Evolutionary conservation across 306 rosid species (phyloP).

Genomic region (Quercus engelmannii): DNA sequence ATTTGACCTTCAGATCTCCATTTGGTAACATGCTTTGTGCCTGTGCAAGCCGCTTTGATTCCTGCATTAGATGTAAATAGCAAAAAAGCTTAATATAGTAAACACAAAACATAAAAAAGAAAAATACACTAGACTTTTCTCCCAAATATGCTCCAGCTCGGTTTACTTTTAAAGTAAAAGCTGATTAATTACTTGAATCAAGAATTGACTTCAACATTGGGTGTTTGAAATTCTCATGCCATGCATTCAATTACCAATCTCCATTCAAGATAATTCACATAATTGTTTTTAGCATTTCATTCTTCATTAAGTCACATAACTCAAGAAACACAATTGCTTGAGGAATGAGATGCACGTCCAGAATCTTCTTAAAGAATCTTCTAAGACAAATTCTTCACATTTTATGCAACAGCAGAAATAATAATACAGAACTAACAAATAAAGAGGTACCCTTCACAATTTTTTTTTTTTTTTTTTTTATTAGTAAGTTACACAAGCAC

Average conservation of each 20-base stretch:
- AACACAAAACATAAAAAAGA: not conserved
- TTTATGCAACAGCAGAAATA: not conserved
- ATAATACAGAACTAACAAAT: not conserved
- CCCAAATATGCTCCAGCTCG: not conserved
- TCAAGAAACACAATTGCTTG: not conserved
- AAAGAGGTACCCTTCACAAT: not conserved
- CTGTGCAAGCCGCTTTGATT: slow-evolving; percentile 70
- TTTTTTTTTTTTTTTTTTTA: too few relatives aligned
- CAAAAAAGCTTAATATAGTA: not conserved
- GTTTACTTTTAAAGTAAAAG: not conserved
- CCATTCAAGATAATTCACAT: not conserved
- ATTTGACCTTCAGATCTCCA: slow-evolving; percentile 79
- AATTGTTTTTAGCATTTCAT: not conserved
- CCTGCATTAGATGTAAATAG: slow-evolving; percentile 47
- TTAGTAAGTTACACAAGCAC: too few relatives aligned
- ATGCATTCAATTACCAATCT: not conserved
- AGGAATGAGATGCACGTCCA: not conserved
- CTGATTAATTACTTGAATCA: not conserved
- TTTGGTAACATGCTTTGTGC: slow-evolving; percentile 69
- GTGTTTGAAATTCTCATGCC: not conserved
- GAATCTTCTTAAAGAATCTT: not conserved
- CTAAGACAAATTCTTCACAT: not conserved
- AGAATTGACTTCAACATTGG: not conserved
- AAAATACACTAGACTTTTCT: not conserved
- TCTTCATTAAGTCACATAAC: not conserved